Base-by-base conservation (phyloP, 148 eudicot genomes). In the Nepenthes gracilis region DNA sequence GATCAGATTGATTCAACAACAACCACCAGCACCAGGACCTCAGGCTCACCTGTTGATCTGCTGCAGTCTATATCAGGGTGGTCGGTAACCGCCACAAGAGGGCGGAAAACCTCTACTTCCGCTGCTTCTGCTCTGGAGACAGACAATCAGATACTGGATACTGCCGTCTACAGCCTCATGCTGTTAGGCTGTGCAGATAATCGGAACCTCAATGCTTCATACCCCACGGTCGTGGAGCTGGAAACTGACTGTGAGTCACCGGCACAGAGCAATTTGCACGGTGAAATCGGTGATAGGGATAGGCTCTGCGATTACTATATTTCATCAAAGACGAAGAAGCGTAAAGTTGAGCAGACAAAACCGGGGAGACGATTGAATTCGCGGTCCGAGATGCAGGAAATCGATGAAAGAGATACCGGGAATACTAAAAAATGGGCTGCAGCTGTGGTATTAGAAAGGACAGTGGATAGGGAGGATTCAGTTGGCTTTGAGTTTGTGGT, bases 81-180 rank as follows among this genome's bases (percentile, higher is more conserved):
- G 85, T 14, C 59, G 5, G 67, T 56, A 34, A 77, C 63, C 0
- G 79, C 55, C 1, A 63, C n/a, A 57, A 53, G 84, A 34, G 81
- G 84, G 5, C 55, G 84, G 1, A 47, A 36, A 50, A 33, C 6
- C 12, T 40, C 8, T 4, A 32, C 6, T 55, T 9, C 69, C 4
- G 35, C 54, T 5, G 9, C n/a, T 6, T 14, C 10, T 23, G 47
- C 58, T 23, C 2, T 23, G 1, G 58, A 59, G 13, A 64, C 60
- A 2, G 67, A 65, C 2, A 51, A 58, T 33, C 45, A 35, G 52
- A 35, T 35, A 11, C 14, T 1, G 54, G 35, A 12, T 33, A 33
- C 33, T 47, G 40, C n/a, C 32, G 58, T 33, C 1, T 12, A 36
- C 11, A 47, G 55, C 15, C 62, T 75, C 2, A 64, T 74, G 82